These are phyloP conservation scores for Fragaria vesca DNA, from an alignment of 306 rosid species.

Conservation along the genomic window DNA sequence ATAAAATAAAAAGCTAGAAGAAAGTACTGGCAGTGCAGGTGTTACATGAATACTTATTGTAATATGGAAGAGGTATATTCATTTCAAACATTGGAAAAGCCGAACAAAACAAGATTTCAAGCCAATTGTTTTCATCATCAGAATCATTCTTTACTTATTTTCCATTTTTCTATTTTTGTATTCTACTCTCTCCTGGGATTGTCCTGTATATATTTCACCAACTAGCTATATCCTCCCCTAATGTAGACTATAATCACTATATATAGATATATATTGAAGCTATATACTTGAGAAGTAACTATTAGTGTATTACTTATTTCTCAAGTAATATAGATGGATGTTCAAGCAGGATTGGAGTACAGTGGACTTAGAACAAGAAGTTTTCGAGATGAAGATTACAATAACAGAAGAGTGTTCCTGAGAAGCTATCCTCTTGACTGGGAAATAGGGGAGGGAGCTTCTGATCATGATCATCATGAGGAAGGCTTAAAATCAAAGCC, in stretches of 20 bases:
- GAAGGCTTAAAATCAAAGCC: not conserved
- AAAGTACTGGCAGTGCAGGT: too few relatives aligned
- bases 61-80: slow-evolving; percentile 8
- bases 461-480: not conserved
- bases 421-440: slow-evolving; percentile 41
- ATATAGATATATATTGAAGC: not conserved
- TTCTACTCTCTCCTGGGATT: slow-evolving; percentile 7
- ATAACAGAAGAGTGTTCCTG: slow-evolving; percentile 31
- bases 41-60: too few relatives aligned
- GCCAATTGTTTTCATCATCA: slow-evolving; percentile 1
- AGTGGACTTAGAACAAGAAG: slow-evolving; percentile 19
- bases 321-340: slow-evolving; percentile 10
- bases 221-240: not conserved
- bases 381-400: slow-evolving; percentile 31
- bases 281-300: not conserved
- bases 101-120: not conserved
- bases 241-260: not conserved
- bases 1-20: too few relatives aligned
- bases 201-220: not conserved
- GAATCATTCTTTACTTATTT: not conserved
- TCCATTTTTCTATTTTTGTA: not conserved
- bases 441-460: slow-evolving; percentile 22
- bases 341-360: slow-evolving; percentile 1
- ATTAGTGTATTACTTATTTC: not conserved
- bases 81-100: slow-evolving; percentile 16